Base-by-base conservation (phyloP, 805 yeast genomes). In the Wickerhamiella azymoides region DNA sequence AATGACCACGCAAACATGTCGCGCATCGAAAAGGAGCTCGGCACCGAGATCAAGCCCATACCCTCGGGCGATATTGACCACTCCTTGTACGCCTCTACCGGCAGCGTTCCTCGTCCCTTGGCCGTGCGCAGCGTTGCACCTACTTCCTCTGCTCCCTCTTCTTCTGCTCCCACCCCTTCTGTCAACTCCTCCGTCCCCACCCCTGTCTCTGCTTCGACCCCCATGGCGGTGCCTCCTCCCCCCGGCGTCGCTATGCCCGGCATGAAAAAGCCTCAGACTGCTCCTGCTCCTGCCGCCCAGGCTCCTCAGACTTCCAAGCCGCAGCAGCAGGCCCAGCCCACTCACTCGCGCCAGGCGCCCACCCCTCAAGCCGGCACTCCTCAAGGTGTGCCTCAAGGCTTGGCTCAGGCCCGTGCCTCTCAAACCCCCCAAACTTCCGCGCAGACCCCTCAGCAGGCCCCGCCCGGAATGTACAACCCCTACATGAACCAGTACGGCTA, bases 11-110 rank as follows among this genome's bases (percentile, higher is more conserved):
- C 83, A 67, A 84, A 83, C 60, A 72, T 92, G 59, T 89, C 86
- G 67, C 84, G 84, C 64, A 88, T 92, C 57, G 98, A 92, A 66
- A 95, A 89, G 66, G 97, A 89, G 66, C 75, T 92, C 54, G 96
- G 96, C 30, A 89, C 96, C 16, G 97, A 92, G 62, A 92, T 92
- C 64, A 84, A 84, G 61, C 96, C 97, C 50, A 92, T 92, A 55
- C 98, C 98, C 33, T 30, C 33, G 14, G 79, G 85, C n/a, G 76
- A 77, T 43, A 92, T 92, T 57, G 97, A 92, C 67, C 80, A 77
- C 64, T 72, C 80, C 11, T 72, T 92, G 55, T 92, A 92, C 60
- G 97, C 88, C 45, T 89, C 88, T 39, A 51, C 50, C 17, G 46
- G 53, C 19, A 30, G 14, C 43, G 82, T 86, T 48, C 96, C 96